Conservation (phyloP, 805 yeast species). For the Candida manassasensis region DNA sequence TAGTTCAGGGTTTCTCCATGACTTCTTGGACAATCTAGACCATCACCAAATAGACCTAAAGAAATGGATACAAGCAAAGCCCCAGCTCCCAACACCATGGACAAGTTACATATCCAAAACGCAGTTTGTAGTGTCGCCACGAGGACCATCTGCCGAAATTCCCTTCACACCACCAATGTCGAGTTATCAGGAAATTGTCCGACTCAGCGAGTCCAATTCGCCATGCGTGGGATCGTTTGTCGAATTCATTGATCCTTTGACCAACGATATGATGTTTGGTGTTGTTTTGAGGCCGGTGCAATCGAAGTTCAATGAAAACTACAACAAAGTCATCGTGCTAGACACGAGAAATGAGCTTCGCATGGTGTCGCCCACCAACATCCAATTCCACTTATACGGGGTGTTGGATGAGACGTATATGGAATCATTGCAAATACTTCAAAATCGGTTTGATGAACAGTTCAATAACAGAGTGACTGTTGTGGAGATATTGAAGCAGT, state of each 20-base stretch:
- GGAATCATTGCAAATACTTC: constrained; percentile 12
- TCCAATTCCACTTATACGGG: constrained; percentile 26
- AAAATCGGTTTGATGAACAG: constrained; percentile 18
- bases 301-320: constrained; percentile 30
- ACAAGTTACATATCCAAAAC: constrained; percentile 4
- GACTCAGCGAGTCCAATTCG: constrained; percentile 11
- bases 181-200: constrained; percentile 12
- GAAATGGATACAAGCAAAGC: constrained; percentile 5
- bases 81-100: constrained; percentile 6
- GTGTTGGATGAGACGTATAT: constrained; percentile 22
- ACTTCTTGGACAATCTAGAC: constrained; percentile 6
- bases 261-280: constrained; percentile 23
- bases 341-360: constrained; percentile 27
- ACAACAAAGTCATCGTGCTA: constrained; percentile 28
- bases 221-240: constrained; percentile 36
- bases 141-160: not conserved
- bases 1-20: constrained; percentile 1
- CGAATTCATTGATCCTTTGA: constrained; percentile 23
- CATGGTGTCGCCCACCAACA: constrained; percentile 21
- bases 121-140: too few species aligned
- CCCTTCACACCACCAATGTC: constrained; percentile 6
- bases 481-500: constrained; percentile 21
- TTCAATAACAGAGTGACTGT: constrained; percentile 15
- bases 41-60: constrained; percentile 8
- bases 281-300: constrained; percentile 28